phyloP scores from a whole-genome alignment of 257 asterid genomes.

The Solanum pimpinellifolium region DNA sequence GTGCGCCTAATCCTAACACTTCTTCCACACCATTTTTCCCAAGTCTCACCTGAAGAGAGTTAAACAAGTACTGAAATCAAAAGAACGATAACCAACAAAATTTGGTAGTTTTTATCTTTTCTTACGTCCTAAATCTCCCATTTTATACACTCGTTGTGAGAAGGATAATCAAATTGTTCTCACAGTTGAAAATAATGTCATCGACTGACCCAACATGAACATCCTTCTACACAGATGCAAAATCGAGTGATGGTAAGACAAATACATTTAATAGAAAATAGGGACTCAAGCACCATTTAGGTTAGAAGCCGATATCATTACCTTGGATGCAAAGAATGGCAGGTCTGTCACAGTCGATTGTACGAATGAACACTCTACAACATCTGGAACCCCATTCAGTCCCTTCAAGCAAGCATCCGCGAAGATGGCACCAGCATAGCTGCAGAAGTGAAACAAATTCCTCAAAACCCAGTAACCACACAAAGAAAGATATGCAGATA shows the following conservation, averaged over 20 bases:
- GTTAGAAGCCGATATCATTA: neutral
- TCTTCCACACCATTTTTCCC: constrained; percentile 88
- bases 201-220: neutral
- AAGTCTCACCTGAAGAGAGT: constrained; percentile 49
- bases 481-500: neutral
- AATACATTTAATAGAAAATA: neutral
- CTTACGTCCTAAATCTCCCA: neutral
- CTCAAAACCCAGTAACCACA: neutral
- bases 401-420: constrained; percentile 96
- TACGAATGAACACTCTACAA: constrained; percentile 66
- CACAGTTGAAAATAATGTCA: neutral
- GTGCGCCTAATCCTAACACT: constrained; percentile 53
- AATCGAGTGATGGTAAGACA: neutral
- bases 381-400: constrained; percentile 87
- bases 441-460: constrained; percentile 10
- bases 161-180: neutral
- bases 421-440: constrained; percentile 87
- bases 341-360: constrained; percentile 73
- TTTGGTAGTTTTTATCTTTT: neutral
- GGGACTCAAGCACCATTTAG: neutral
- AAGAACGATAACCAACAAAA: neutral
- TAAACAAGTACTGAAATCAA: neutral
- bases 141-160: neutral
- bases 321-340: constrained; percentile 91
- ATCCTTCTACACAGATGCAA: neutral